Evolutionary conservation across 495 filamentous ascomycete genomes (phyloP).

Genomic region (Margaritispora aquatica): DNA sequence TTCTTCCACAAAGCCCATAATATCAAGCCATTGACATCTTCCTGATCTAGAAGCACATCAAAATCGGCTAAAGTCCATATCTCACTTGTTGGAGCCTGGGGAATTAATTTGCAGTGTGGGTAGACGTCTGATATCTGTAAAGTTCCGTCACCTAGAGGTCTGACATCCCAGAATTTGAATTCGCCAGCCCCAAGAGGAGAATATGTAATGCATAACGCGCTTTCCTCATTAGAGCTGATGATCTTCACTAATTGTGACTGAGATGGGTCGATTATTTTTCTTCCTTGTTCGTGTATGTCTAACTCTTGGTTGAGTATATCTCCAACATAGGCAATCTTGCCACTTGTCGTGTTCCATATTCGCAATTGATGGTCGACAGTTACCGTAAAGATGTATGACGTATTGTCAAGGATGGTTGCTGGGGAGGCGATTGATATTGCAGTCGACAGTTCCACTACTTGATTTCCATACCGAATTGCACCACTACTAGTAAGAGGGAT

Average conservation of each 20-base stretch:
- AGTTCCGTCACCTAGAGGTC: conserved; percentile 53
- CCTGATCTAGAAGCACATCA: conserved; percentile 37
- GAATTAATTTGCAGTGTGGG: conserved; percentile 52
- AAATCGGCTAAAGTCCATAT: conserved; percentile 89
- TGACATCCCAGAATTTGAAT: conserved; percentile 92
- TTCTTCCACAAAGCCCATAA: conserved; percentile 88
- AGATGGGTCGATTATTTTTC: conserved; percentile 70
- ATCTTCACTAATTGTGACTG: conserved; percentile 67
- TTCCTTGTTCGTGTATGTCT: conserved; percentile 48
- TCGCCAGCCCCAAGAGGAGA: conserved; percentile 79
- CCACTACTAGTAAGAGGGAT: conserved; percentile 63
- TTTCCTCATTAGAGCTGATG: conserved; percentile 56
- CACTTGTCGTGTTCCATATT: conserved; percentile 75
- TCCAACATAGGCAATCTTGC: conserved; percentile 61
- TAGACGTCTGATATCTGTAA: conserved; percentile 66
- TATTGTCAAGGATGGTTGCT: conserved; percentile 45
- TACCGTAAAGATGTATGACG: conserved; percentile 67
- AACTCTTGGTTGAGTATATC: conserved; percentile 61
- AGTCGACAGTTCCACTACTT: conserved; percentile 58
- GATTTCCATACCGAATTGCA: conserved; percentile 57
- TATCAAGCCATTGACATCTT: conserved; percentile 36
- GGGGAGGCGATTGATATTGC: conserved; percentile 59
- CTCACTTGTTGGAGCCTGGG: conserved; percentile 62
- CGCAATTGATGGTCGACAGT: conserved; percentile 82
- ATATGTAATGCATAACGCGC: conserved; percentile 74